These are phyloP conservation scores for Zoysia matrella DNA, from an alignment of 202 grass and related monocot species.

Conservation along the genomic window DNA sequence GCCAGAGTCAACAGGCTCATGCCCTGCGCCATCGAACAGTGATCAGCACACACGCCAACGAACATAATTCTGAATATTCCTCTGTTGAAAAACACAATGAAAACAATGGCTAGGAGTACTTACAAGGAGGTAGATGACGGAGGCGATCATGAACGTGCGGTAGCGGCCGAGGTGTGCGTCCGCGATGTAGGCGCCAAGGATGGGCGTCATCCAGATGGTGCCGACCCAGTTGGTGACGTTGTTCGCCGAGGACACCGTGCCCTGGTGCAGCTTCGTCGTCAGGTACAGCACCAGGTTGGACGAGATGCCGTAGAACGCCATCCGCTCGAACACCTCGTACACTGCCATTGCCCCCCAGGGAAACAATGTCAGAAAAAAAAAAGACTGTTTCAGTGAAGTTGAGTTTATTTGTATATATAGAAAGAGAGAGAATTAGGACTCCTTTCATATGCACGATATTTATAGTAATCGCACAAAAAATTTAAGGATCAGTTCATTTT, in stretches of 20 bases:
- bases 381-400: no score
- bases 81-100: no score
- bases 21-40: slow-evolving; percentile 42
- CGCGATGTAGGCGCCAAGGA: slow-evolving; percentile 90
- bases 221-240: slow-evolving; percentile 98
- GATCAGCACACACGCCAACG: neutral
- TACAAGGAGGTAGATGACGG: slow-evolving; percentile 76
- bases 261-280: slow-evolving; percentile 79
- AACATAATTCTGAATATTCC: neutral
- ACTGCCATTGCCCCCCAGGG: slow-evolving; percentile 36
- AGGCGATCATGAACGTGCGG: slow-evolving; percentile 81
- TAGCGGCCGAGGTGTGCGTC: slow-evolving; percentile 94
- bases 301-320: slow-evolving; percentile 94
- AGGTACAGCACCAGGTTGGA: slow-evolving; percentile 93
- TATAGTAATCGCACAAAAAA: no score
- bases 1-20: slow-evolving; percentile 76
- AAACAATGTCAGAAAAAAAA: no score
- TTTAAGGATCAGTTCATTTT: no score
- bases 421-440: no score
- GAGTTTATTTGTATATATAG: no score
- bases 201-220: slow-evolving; percentile 90
- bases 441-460: no score
- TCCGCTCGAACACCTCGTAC: slow-evolving; percentile 93
- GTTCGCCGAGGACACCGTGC: slow-evolving; percentile 78
- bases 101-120: neutral